Evolutionary conservation across 176 grass and related monocot genomes (phyloP).

Genomic region (Eremochloa ophiuroides): DNA sequence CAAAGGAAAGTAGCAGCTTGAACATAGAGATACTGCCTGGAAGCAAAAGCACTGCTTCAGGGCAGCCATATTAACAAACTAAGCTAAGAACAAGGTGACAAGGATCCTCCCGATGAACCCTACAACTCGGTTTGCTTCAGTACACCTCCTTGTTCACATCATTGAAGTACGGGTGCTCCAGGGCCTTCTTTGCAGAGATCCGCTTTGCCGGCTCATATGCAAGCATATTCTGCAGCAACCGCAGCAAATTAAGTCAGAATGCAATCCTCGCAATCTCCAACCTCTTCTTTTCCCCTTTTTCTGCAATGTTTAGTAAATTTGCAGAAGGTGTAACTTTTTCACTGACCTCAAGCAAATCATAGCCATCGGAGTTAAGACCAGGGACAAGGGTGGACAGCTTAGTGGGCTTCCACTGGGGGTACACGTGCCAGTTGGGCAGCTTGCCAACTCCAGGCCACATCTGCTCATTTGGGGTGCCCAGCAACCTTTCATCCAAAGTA

Average conservation of each 20-base stretch:
- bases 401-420: constrained; percentile 82
- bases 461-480: constrained; percentile 91
- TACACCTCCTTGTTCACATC: constrained; percentile 60
- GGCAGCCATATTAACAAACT: not conserved
- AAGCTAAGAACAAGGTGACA: not conserved
- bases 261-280: not conserved
- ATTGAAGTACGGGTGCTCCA: constrained; percentile 79
- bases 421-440: constrained; percentile 87
- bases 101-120: not conserved
- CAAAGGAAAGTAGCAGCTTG: not conserved
- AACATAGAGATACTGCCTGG: constrained; percentile 22
- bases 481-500: constrained; percentile 41
- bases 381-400: constrained; percentile 49
- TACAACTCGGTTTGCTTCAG: constrained; percentile 2
- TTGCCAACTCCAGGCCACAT: constrained; percentile 87
- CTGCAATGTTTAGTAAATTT: not conserved
- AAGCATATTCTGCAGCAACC: constrained; percentile 75
- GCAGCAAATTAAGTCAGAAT: not conserved
- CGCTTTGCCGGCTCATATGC: constrained; percentile 73
- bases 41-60: constrained; percentile 70
- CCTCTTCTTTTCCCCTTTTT: not conserved
- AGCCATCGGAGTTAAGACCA: constrained; percentile 54
- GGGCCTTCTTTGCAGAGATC: constrained; percentile 73
- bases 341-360: constrained; percentile 80
- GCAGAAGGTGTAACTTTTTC: not conserved